Evolutionary conservation across 129 eudicot species (phyloP), one percentile per base, ranked within the genome.

Genomic region (Deinandra increscens): DNA sequence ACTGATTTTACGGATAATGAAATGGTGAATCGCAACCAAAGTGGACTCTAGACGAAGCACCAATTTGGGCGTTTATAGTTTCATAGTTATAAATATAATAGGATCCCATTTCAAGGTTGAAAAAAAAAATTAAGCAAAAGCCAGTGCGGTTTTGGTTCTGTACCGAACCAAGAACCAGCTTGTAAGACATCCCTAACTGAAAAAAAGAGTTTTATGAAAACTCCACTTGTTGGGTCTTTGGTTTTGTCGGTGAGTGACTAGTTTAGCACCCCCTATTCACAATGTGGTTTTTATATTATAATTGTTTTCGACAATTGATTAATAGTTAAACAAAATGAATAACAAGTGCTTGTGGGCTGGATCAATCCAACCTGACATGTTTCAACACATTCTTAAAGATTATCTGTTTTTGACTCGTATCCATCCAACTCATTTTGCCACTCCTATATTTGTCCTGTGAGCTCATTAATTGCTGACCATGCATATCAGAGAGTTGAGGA

Each of bases 401-500:
- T 3, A n/a, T n/a, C 29, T 2, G 2, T 66, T n/a, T 19, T 54
- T 54, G 33, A 4, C n/a, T 12, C n/a, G n/a, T 23, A 54, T 0
- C 6, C n/a, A 9, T 9, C 33, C 2, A 20, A n/a, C n/a, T 2
- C n/a, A 22, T 10, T 29, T 5, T 43, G 15, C 15, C 33, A 34
- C 2, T 15, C 18, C 3, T 31, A 8, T 43, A 2, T 49, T 33
- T 7, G 38, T 36, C 14, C 29, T 56, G 17, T 22, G n/a, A 19
- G 15, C 29, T 44, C 11, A 33, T 51, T 50, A 41, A 8, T 64
- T 58, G 69, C 11, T 75, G 33, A 22, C 20, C 19, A 49, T 81
- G 22, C 15, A 39, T 66, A 10, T 56, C 51, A 94, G 99, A 73
- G 99, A 94, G 77, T 77, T 94, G 74, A 87, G 92, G 71, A 82